phyloP scores from a whole-genome alignment of 2,329 filamentous ascomycete species.

The Gremmenia infestans region DNA sequence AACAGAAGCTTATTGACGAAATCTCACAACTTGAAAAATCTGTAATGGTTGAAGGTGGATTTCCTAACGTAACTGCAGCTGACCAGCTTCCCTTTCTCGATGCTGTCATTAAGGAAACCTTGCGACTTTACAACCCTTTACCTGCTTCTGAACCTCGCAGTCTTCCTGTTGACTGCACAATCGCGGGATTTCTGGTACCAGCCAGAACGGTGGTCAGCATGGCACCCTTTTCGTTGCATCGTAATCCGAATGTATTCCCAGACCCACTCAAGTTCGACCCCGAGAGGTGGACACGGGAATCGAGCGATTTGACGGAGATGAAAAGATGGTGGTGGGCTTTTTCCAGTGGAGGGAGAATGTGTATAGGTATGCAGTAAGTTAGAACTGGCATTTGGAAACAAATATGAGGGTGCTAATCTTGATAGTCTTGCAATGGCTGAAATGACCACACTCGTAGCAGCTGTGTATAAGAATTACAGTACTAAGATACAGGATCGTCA shows the following conservation, averaged over 20 bases:
- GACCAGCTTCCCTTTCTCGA: conserved; percentile 41
- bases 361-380: conserved; percentile 46
- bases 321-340: conserved; percentile 59
- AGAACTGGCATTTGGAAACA: not conserved
- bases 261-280: conserved; percentile 45
- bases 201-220: conserved; percentile 46
- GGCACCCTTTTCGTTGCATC: conserved; percentile 48
- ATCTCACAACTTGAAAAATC: conserved; percentile 29
- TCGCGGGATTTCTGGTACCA: conserved; percentile 39
- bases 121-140: conserved; percentile 46
- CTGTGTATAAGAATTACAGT: conserved; percentile 40
- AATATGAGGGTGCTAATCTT: too few relatives aligned
- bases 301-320: conserved; percentile 30
- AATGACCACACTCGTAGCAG: conserved; percentile 43
- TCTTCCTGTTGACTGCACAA: conserved; percentile 31
- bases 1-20: conserved; percentile 42
- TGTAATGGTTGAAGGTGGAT: conserved; percentile 25
- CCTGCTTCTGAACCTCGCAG: conserved; percentile 47
- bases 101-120: conserved; percentile 46
- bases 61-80: conserved; percentile 28
- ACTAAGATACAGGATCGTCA: conserved; percentile 31
- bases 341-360: conserved; percentile 61
- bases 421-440: conserved; percentile 45
- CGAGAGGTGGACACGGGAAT: conserved; percentile 44
- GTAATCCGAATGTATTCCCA: conserved; percentile 43